Conservation (phyloP, 345 rosid genomes). For the Eucalyptus curtisii region DNA sequence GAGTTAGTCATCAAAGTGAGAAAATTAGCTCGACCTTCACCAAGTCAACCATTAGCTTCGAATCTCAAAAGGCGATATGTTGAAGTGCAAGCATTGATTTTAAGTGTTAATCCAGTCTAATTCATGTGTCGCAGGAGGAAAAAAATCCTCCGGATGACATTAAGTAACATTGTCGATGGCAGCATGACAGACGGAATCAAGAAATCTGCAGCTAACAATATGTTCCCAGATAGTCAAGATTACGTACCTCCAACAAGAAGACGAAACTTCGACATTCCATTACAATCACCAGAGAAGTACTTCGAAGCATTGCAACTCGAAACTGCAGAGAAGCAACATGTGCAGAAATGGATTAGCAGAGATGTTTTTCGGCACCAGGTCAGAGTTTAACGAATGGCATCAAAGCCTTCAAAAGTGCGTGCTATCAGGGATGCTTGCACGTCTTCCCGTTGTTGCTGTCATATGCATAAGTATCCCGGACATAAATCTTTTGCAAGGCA, state of each 20-base stretch:
- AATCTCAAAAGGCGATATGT: not conserved
- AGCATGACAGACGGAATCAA: not conserved
- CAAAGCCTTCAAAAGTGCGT: not conserved
- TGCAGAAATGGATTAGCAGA: not conserved
- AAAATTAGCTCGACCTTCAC: not conserved
- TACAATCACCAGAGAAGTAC: constrained; percentile 33
- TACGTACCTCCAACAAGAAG: constrained; percentile 65
- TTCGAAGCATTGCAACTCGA: constrained; percentile 28
- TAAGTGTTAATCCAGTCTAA: not conserved
- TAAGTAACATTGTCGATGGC: not conserved
- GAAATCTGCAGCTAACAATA: not conserved
- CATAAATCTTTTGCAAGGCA: not conserved
- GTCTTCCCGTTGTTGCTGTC: not conserved
- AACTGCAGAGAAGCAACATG: not conserved
- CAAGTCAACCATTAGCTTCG: not conserved
- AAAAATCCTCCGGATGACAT: not conserved
- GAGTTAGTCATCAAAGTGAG: not conserved
- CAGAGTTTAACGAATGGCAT: not conserved
- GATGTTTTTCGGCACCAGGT: not conserved
- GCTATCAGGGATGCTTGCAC: not conserved
- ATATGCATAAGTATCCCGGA: not conserved
- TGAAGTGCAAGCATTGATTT: not conserved
- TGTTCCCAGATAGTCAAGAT: not conserved
- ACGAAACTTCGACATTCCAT: constrained; percentile 22
- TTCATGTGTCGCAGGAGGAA: not conserved